Percentiles rank a stretch among this genome's conserved stretches.
Conservation (phyloP, 1,139 yeast genomes). For the Torulaspora pretoriensis region DNA sequence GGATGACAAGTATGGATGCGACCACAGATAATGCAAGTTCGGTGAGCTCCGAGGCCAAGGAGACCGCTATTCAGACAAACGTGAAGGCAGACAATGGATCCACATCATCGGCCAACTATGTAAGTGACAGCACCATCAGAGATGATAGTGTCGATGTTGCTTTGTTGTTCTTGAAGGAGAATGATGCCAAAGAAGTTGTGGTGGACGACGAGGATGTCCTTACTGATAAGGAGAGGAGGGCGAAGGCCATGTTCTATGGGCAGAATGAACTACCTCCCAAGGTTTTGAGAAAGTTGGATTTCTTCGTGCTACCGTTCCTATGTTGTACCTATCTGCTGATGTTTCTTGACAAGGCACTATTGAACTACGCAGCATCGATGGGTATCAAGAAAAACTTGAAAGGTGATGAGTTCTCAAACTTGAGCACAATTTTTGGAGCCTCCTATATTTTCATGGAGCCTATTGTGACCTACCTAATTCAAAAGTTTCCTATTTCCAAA, state of each 20-base stretch:
- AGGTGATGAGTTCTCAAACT: conserved; percentile 47
- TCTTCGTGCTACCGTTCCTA: conserved; percentile 42
- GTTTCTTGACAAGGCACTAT: conserved; percentile 47
- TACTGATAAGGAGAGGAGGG: conserved; percentile 1
- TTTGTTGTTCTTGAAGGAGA: conserved; percentile 24
- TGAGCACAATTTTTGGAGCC: conserved; percentile 56
- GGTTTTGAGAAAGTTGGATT: conserved; percentile 42
- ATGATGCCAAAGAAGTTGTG: conserved; percentile 16
- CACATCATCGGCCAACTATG: conserved; percentile 6
- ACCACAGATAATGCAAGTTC: not conserved
- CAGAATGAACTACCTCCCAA: conserved; percentile 26
- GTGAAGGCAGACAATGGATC: conserved; percentile 5
- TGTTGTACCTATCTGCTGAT: conserved; percentile 48
- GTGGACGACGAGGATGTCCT: conserved; percentile 10
- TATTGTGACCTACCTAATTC: conserved; percentile 49
- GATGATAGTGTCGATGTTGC: conserved; percentile 27
- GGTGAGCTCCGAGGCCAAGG: conserved; percentile 1
- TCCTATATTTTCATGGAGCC: conserved; percentile 54
- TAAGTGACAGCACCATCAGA: not conserved
- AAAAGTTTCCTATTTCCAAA: conserved; percentile 52
- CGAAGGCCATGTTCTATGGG: conserved; percentile 24
- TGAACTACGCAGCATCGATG: conserved; percentile 48
- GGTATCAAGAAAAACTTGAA: conserved; percentile 46
- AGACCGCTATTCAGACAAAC: conserved; percentile 1
- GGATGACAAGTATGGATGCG: not conserved